phyloP scores from a whole-genome alignment of 1,139 yeast species.

The Pneumocystis wakefieldiae region DNA sequence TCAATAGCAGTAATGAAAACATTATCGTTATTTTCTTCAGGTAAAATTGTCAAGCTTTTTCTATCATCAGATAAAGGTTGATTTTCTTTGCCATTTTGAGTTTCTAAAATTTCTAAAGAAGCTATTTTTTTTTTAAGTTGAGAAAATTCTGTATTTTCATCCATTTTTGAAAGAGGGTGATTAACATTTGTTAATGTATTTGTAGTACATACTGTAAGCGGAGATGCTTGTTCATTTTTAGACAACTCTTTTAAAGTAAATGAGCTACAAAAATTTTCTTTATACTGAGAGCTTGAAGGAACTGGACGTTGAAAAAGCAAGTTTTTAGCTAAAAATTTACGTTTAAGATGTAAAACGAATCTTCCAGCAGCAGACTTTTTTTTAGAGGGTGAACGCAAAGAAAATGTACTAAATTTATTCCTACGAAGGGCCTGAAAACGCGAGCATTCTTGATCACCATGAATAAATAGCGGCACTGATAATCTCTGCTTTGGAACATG shows the following conservation, averaged over 20 bases:
- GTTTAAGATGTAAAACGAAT: neutral
- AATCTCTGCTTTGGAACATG: neutral
- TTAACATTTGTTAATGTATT: neutral
- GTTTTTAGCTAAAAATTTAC: neutral
- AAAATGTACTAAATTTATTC: neutral
- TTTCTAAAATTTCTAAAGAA: neutral
- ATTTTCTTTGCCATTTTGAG: neutral
- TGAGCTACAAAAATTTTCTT: neutral
- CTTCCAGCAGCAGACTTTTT: neutral
- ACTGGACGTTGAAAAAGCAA: neutral
- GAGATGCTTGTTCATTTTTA: neutral
- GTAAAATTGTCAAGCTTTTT: neutral
- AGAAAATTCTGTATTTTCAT: neutral
- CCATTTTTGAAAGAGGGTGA: neutral
- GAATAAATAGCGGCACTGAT: neutral
- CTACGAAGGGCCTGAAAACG: neutral
- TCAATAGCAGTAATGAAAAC: neutral
- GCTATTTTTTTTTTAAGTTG: neutral
- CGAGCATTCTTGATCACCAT: neutral
- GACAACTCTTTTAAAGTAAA: neutral
- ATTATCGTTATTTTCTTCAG: neutral
- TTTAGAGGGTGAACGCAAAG: neutral
- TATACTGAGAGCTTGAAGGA: neutral
- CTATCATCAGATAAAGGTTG: neutral
- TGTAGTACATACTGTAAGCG: neutral